These are phyloP conservation scores for Rhytidiadelphus loreus DNA, from an alignment of 225 moss, liverwort and hornwort species.

Conservation along the genomic window DNA sequence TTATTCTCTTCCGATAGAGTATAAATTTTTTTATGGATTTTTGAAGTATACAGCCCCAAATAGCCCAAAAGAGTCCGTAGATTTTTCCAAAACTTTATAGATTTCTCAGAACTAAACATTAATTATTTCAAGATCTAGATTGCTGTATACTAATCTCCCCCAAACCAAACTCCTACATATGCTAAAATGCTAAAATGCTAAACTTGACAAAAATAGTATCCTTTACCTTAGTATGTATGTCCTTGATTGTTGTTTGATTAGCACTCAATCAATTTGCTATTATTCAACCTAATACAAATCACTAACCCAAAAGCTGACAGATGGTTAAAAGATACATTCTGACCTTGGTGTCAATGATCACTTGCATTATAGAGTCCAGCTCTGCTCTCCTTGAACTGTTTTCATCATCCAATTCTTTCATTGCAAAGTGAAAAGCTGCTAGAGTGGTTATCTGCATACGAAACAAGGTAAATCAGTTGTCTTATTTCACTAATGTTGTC, in stretches of 20 bases:
- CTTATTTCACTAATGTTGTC: background rate
- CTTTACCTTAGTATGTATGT: background rate
- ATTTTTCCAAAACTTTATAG: background rate
- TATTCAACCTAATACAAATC: background rate
- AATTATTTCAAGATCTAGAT: background rate
- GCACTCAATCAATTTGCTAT: background rate
- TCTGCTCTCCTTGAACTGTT: background rate
- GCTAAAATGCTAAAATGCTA: background rate
- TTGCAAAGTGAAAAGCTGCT: conserved; percentile 25
- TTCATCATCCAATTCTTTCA: conserved; percentile 12
- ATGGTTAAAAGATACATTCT: background rate
- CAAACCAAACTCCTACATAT: background rate
- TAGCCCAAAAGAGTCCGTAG: background rate
- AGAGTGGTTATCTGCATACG: conserved; percentile 17
- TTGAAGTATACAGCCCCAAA: background rate
- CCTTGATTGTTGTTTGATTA: background rate
- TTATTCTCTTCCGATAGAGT: rapidly evolving
- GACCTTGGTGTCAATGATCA: conserved; percentile 33
- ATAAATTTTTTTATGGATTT: background rate
- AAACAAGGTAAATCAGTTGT: background rate
- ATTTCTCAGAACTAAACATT: background rate
- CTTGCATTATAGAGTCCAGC: background rate
- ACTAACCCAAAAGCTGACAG: background rate
- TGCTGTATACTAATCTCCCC: background rate
- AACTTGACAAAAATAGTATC: background rate